Evolutionary conservation across 305 asterid species (phyloP).

Genomic region (Lippia alba): DNA sequence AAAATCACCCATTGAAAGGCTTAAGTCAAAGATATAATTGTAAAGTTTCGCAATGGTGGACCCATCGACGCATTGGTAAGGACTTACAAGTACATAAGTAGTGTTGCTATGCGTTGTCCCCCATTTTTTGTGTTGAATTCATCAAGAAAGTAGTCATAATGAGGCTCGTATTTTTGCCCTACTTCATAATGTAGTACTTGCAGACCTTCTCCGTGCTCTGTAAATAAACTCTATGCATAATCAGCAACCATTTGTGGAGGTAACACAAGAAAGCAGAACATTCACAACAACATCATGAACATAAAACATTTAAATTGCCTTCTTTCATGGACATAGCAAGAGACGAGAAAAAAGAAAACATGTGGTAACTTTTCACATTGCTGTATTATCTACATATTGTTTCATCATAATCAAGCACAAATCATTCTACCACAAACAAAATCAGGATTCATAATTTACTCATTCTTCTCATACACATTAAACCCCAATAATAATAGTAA

Average conservation of each 20-base stretch:
- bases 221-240: too few relatives aligned
- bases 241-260: too few relatives aligned
- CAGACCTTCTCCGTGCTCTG: constrained; percentile 91
- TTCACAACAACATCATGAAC: too few relatives aligned
- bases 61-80: constrained; percentile 14
- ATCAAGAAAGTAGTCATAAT: constrained; percentile 80
- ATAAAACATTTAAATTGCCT: too few relatives aligned
- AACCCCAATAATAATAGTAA: too few relatives aligned
- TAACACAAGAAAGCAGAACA: too few relatives aligned
- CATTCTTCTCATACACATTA: too few relatives aligned
- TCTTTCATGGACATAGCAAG: too few relatives aligned
- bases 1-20: too few relatives aligned
- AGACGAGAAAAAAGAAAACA: neutral
- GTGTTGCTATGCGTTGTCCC: constrained; percentile 89
- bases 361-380: neutral
- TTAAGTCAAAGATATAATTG: too few relatives aligned
- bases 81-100: constrained; percentile 89
- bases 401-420: constrained; percentile 7
- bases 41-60: too few relatives aligned
- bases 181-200: constrained; percentile 87
- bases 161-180: constrained; percentile 94
- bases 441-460: too few relatives aligned
- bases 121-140: constrained; percentile 79
- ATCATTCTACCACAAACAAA: neutral
- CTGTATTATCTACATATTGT: neutral